Evolutionary conservation across 768 basidiomycete species (phyloP).

Genomic region (Boletus vermiculosoides): DNA sequence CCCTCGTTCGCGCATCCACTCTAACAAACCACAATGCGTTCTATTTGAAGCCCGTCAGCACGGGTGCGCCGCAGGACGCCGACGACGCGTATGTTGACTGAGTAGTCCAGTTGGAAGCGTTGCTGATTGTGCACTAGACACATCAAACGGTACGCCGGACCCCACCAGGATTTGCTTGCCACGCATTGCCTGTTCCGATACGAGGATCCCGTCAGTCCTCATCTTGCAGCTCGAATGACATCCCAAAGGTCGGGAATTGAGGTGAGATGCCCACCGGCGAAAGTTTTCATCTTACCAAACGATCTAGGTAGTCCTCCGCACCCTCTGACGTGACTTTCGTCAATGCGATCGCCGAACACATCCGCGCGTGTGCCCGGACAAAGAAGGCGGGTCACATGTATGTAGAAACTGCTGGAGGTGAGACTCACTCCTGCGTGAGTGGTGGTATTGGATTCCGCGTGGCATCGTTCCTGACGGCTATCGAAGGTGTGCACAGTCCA

Average conservation of each 20-base stretch:
- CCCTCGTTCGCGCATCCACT: conserved; percentile 78
- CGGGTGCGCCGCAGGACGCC: conserved; percentile 75
- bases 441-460: background rate
- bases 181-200: conserved; percentile 80
- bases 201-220: conserved; percentile 89
- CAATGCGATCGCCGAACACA: conserved; percentile 59
- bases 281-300: conserved; percentile 1
- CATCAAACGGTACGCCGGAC: conserved; percentile 52
- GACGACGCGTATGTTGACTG: conserved; percentile 70
- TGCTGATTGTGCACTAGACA: conserved; percentile 48
- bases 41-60: conserved; percentile 91
- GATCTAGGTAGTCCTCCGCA: conserved; percentile 24
- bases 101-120: background rate
- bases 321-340: conserved; percentile 70
- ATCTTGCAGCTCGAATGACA: conserved; percentile 71
- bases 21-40: conserved; percentile 49
- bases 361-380: conserved; percentile 49
- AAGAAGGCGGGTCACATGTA: conserved; percentile 58
- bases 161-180: conserved; percentile 41
- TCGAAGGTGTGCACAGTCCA: conserved; percentile 87
- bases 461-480: conserved; percentile 1
- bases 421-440: conserved; percentile 31
- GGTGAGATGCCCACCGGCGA: conserved; percentile 23
- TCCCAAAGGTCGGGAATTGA: conserved; percentile 29
- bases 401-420: conserved; percentile 95